Percentiles rank a stretch among this genome's conserved stretches.
These are phyloP conservation scores for Phytophthora cryptogea DNA, from an alignment of 352 stramenopile genomes.

Conservation along the genomic window DNA sequence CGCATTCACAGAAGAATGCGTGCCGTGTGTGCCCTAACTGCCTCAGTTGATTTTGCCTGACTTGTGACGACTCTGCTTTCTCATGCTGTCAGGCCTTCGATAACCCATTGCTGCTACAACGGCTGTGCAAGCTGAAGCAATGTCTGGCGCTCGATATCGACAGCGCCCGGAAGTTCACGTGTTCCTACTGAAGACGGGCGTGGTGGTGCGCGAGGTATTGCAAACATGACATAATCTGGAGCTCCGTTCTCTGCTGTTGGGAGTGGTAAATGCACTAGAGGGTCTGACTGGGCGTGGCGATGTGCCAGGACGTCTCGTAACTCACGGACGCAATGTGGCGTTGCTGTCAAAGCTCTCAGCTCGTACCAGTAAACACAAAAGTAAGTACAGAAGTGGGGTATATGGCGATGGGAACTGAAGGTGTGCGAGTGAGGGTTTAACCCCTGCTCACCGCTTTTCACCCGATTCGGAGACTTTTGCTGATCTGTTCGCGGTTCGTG, in stretches of 20 bases:
- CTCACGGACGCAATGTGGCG: slow-evolving; percentile 51
- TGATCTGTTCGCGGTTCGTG: too few species aligned
- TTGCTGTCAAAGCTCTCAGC: slow-evolving; percentile 56
- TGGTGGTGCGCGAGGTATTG: slow-evolving; percentile 17
- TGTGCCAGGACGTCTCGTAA: slow-evolving; percentile 59
- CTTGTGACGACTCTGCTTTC: slow-evolving; percentile 1
- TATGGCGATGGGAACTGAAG: slow-evolving; percentile 8
- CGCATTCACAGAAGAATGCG: background rate
- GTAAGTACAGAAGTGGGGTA: slow-evolving; percentile 32
- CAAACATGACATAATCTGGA: slow-evolving; percentile 23
- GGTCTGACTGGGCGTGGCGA: slow-evolving; percentile 39
- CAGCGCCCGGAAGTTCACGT: background rate
- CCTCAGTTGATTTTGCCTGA: background rate
- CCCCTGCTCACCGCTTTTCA: too few species aligned
- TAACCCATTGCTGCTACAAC: slow-evolving; percentile 3
- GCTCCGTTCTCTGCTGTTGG: background rate
- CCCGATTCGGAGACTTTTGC: too few species aligned
- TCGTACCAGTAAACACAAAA: slow-evolving; percentile 76
- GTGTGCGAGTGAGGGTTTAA: background rate
- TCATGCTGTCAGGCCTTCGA: slow-evolving; percentile 16
- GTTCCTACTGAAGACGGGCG: background rate
- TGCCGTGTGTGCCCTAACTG: slow-evolving; percentile 1
- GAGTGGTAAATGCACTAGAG: background rate
- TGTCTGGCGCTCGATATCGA: slow-evolving; percentile 20
- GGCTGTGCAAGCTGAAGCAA: slow-evolving; percentile 24